Base-by-base conservation (phyloP, 176 grass and related monocot genomes). In the Triticum dicoccoides region DNA sequence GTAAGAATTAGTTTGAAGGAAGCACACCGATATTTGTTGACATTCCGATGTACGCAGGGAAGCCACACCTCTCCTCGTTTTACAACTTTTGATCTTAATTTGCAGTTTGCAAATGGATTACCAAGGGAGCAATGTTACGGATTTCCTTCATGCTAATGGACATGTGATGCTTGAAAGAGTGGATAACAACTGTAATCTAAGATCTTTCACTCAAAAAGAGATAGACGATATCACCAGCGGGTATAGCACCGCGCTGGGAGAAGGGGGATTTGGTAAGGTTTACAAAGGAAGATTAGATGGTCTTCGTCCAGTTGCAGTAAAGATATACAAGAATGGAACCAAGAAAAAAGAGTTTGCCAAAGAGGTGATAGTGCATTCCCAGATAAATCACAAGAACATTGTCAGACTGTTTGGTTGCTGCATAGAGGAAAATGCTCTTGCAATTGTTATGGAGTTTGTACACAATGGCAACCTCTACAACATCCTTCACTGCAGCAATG, bases 361-460 rank as follows among this genome's bases (percentile, higher is more conserved):
- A 33, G 54, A 79, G 56, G 76, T 79, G 32, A 79, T 61, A 38
- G 54, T 61, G 33, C 76, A 79, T 38, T 79, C 76, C 21, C 54
- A 79, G 42, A 61, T 62, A 61, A 79, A 79, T 13, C 76, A 79
- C 54, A 79, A 15, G 54, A 79, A 79, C 62, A 33, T 61, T 24
- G 52, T 79, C 3, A 79, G 33, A 61, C 33, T 79, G 10, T 39
- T 79, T 20, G 54, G 76, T 11, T 62, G 76, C 1, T 79, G 76
- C 20, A 79, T 11, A 1, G 76, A 79, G 32, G 76, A 79, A 62
- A 79, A 79, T 25, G 76, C 76, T 79, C 54, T 79, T 8, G 39
- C 10, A 11, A 79, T 79, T 9, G 76, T 62, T 39, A 79, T 79
- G 76, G 76, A 79, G 11, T 39, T 79, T 5, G 34, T 62, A 3